Conservation (phyloP, 257 asterid genomes). For the Perilla frutescens region DNA sequence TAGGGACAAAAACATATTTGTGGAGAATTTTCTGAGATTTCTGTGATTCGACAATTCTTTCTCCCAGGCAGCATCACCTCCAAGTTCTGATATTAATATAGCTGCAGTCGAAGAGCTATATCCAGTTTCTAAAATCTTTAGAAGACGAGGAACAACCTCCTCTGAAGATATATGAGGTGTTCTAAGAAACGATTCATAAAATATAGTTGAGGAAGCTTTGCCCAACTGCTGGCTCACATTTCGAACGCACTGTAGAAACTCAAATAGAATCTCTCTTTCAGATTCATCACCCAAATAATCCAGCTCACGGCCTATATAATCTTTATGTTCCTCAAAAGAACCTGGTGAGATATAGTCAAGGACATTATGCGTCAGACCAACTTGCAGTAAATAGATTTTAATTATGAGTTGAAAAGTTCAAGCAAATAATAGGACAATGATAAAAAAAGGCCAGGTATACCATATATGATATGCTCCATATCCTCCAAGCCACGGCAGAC, state of each 20-base stretch:
- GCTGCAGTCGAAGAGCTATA: constrained; percentile 64
- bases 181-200: constrained; percentile 70
- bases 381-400: constrained; percentile 24
- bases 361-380: constrained; percentile 35
- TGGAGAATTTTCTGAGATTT: constrained; percentile 81
- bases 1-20: constrained; percentile 73
- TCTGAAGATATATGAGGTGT: constrained; percentile 66
- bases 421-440: constrained; percentile 31
- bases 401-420: constrained; percentile 26
- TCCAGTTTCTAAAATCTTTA: constrained; percentile 78
- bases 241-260: constrained; percentile 69
- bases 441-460: constrained; percentile 45
- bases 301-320: constrained; percentile 42
- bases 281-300: constrained; percentile 52
- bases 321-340: constrained; percentile 57
- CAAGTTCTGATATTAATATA: constrained; percentile 69
- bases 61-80: constrained; percentile 82
- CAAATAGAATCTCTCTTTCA: constrained; percentile 63
- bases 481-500: constrained; percentile 82
- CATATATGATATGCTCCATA: constrained; percentile 71
- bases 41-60: constrained; percentile 75
- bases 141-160: constrained; percentile 75
- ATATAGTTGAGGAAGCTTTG: constrained; percentile 83
- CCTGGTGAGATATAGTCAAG: constrained; percentile 50
- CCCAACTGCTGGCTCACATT: constrained; percentile 85